Base-by-base conservation (phyloP, 2,329 filamentous ascomycete genomes). In the Hymenoscyphus albidus region DNA sequence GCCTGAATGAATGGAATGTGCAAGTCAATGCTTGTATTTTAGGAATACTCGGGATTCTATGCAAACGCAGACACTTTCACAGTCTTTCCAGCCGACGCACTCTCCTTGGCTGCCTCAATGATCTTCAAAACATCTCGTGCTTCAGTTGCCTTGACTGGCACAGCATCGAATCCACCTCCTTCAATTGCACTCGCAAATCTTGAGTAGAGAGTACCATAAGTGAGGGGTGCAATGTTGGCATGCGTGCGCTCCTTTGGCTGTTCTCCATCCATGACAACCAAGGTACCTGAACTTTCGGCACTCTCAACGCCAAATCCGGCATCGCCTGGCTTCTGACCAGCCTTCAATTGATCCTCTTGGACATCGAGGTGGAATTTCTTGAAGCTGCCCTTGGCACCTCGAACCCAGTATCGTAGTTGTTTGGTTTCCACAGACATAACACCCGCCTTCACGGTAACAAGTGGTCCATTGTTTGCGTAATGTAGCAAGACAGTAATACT, bases 361-460 rank as follows among this genome's bases (percentile, higher is more conserved):
- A 86, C 79, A 74, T 95, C 91, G 1, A 94, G 80, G 62, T 83
- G 80, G 48, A 79, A 78, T 81, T 93, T 94, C 79, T 85, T 88
- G 77, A 88, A 94, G 73, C 85, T 90, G 0, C 89, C 91, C 76
- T 88, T 87, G 18, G 85, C 85, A 27, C 91, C 91, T 32, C 90
- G 81, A 10, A 93, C 81, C 90, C 91, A 93, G 80, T 88, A 94
- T 48, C 91, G 80, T 65, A 89, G 80, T 79, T 94, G 91, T 67
- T 84, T 80, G 31, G 80, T 80, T 77, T 93, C 90, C 2, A 85
- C 84, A 73, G 86, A 90, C 59, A 92, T 80, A 27, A 90, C 84
- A 54, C 83, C 85, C 64, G 88, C 88, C 74, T 91, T 90, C 58
- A 87, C 86, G 57, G 88, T 88, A 12, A 87, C 90, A 57, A 92